Base-by-base conservation (phyloP, 202 grass and related monocot genomes). In the Saccharum hybrid region DNA sequence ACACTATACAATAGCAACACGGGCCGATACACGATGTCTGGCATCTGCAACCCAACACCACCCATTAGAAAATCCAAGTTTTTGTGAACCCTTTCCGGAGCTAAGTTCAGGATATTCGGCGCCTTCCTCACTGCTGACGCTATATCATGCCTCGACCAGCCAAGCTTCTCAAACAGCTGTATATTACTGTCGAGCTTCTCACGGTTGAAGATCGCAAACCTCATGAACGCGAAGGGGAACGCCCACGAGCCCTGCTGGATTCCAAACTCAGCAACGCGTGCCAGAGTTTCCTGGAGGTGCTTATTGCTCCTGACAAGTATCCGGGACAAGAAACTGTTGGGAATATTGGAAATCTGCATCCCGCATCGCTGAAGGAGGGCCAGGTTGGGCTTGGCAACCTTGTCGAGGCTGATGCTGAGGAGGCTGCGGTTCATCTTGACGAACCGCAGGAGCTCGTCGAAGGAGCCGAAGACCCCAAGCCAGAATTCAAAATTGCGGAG, bases 331-430 rank as follows among this genome's bases (percentile, higher is more conserved):
- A 78, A 43, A 4, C 54, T 8, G 8, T 4, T 3, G 11, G 80
- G 64, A 33, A 87, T 23, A 36, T 85, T 81, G 7, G 36, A 8
- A 81, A 33, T 37, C 10, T 75, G 51, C 16, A 94, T 14, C 37
- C 85, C 87, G 10, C 79, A 94, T 42, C 68, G 68, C 51, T 77
- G 63, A 31, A 94, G 77, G 26, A 88, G 46, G 8, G 39, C 22
- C 2, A 94, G 16, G 65, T 91, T 94, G 43, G 78, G 86, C 60
- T 67, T 63, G 68, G 57, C n/a, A 26, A 83, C 73, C 42, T 66
- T 86, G 3, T 94, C 82, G 61, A 88, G 16, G 74, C 74, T 18
- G 9, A 0, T n/a, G 26, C 21, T 22, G 26, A 92, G 79, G 56
- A 60, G 56, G n/a, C 2, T 23, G 56, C 0, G 3, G 56, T 60